A percentile compares a stretch with the other conserved stretches of the same genome.
Conservation (phyloP, 805 yeast species). For the Barnettozyma populi region DNA sequence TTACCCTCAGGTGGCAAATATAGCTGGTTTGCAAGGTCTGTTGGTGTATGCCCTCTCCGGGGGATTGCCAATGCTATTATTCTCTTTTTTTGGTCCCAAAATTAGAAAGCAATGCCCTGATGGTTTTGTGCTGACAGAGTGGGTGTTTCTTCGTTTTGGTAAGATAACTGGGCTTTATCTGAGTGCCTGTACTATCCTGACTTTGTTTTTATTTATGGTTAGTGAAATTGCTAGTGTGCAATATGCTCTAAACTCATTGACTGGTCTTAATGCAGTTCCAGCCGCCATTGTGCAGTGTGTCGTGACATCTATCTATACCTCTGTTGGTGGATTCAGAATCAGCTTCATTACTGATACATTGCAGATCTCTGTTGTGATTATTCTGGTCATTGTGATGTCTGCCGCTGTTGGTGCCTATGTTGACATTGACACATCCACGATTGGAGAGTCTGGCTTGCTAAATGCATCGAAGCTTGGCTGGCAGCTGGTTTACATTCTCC, state of each 20-base stretch:
- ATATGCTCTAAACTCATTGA: conserved; percentile 68
- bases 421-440: conserved; percentile 49
- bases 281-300: conserved; percentile 80
- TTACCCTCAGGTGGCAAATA: conserved; percentile 79
- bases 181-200: conserved; percentile 76
- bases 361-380: conserved; percentile 70
- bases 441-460: conserved; percentile 61
- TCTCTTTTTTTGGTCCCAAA: conserved; percentile 77
- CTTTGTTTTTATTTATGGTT: conserved; percentile 81
- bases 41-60: conserved; percentile 76
- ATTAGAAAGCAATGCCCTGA: conserved; percentile 77
- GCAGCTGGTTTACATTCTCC: conserved; percentile 80
- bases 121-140: conserved; percentile 88
- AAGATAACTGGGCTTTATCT: conserved; percentile 64
- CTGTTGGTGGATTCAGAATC: conserved; percentile 84
- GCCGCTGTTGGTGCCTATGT: conserved; percentile 75
- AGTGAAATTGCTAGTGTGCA: conserved; percentile 81
- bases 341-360: conserved; percentile 83
- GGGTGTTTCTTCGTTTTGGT: conserved; percentile 88
- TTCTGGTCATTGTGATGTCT: conserved; percentile 63
- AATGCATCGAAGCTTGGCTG: conserved; percentile 73
- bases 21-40: conserved; percentile 83
- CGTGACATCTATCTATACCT: conserved; percentile 82
- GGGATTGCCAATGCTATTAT: conserved; percentile 78
- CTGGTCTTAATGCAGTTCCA: conserved; percentile 74